phyloP scores from a whole-genome alignment of 1,284 basidiomycete species.

The Coniferiporia weirii region DNA sequence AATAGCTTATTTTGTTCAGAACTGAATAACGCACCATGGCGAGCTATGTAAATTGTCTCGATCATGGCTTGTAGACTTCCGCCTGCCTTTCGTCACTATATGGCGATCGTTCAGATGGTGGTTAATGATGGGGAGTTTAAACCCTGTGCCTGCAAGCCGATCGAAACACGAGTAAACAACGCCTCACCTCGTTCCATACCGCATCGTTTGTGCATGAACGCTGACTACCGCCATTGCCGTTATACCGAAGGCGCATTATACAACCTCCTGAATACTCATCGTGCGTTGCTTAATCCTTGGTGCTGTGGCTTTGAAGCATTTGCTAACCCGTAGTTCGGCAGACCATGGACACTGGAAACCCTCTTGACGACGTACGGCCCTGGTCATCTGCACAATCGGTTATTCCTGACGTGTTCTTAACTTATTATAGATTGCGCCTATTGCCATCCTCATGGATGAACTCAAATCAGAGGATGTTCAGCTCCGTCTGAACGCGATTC shows the following conservation, averaged over 20 bases:
- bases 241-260: background rate
- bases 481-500: constrained; percentile 93
- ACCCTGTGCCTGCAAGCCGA: background rate
- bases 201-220: constrained; percentile 22
- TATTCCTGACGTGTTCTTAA: constrained; percentile 19
- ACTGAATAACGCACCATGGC: constrained; percentile 55
- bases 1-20: background rate
- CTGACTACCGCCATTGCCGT: constrained; percentile 14
- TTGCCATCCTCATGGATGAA: constrained; percentile 92
- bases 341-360: constrained; percentile 57
- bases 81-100: background rate
- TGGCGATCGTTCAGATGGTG: background rate
- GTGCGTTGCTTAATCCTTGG: background rate
- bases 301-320: too few species aligned
- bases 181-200: background rate
- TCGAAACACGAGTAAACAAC: constrained; percentile 10
- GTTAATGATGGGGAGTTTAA: background rate
- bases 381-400: constrained; percentile 19
- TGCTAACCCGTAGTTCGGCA: background rate
- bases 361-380: constrained; percentile 49
- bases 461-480: constrained; percentile 93
- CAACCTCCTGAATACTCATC: background rate
- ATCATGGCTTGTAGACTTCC: constrained; percentile 26
- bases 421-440: constrained; percentile 66
- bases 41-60: constrained; percentile 73